A percentile compares a stretch with the other conserved stretches of the same genome.
Conservation (phyloP, 305 asterid species). For the Plantago rigida region DNA sequence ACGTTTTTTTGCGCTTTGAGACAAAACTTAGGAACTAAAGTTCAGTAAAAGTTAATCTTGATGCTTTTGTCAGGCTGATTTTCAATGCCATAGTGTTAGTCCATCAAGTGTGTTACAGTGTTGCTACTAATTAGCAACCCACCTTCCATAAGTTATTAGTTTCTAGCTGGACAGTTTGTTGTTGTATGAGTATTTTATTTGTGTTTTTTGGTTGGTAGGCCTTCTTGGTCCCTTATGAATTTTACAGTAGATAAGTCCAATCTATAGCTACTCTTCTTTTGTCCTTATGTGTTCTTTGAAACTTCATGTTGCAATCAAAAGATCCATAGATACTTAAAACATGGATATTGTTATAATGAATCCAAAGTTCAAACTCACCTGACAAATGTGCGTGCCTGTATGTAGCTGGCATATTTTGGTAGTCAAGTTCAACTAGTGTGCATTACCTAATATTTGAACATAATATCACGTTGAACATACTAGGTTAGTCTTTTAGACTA, state of each 20-base stretch:
- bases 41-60: not conserved
- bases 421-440: no score
- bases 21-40: not conserved
- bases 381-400: no score
- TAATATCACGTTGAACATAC: no score
- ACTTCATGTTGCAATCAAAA: not conserved
- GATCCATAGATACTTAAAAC: no score
- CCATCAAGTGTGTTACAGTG: not conserved
- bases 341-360: no score
- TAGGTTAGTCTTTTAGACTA: no score
- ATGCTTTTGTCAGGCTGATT: slow-evolving; percentile 1
- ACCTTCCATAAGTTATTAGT: slow-evolving; percentile 7
- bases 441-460: no score
- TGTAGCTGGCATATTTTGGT: no score
- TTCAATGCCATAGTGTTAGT: not conserved
- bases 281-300: no score
- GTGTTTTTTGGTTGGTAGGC: slow-evolving; percentile 10
- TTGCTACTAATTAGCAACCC: not conserved
- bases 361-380: no score
- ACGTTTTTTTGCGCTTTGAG: no score
- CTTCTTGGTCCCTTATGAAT: slow-evolving; percentile 5
- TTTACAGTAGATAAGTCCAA: not conserved
- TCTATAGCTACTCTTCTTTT: not conserved
- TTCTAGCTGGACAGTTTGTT: not conserved
- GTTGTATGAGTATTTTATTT: not conserved